A percentile compares a stretch with the other conserved stretches of the same genome.
Evolutionary conservation across 805 yeast genomes (phyloP).

Genomic region (Kluyveromyces lactis): DNA sequence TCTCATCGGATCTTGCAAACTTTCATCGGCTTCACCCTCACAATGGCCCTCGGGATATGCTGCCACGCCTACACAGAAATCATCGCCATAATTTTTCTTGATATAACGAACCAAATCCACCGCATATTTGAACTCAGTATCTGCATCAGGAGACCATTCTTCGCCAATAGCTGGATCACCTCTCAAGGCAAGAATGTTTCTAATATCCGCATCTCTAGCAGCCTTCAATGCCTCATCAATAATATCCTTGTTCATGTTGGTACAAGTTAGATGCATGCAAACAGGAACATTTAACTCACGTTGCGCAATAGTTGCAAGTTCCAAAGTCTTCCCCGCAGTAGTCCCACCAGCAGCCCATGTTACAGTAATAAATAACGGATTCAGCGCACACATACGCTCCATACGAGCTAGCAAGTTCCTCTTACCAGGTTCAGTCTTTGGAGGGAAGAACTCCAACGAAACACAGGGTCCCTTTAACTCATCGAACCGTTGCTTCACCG

Average conservation of each 20-base stretch:
- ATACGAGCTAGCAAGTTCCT: conserved; percentile 79
- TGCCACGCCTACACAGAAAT: conserved; percentile 92
- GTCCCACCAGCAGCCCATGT: conserved; percentile 99
- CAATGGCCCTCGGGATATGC: conserved; percentile 98
- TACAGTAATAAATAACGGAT: conserved; percentile 83
- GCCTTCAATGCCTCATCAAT: conserved; percentile 70
- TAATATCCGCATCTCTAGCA: conserved; percentile 72
- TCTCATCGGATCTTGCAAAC: conserved; percentile 52
- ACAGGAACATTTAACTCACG: conserved; percentile 75
- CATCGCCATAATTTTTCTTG: conserved; percentile 58
- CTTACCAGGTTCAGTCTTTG: conserved; percentile 86
- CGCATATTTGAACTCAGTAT: conserved; percentile 61
- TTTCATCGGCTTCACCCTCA: conserved; percentile 60
- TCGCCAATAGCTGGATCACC: conserved; percentile 89
- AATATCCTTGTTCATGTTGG: conserved; percentile 71
- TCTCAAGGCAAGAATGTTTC: conserved; percentile 83
- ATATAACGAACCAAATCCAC: conserved; percentile 82
- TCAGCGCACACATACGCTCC: conserved; percentile 78
- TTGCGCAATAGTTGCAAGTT: conserved; percentile 71
- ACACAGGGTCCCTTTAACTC: conserved; percentile 50
- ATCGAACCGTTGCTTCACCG: conserved; percentile 41
- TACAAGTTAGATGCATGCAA: conserved; percentile 91
- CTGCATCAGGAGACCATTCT: conserved; percentile 22
- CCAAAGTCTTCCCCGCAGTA: conserved; percentile 78
- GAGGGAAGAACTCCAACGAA: conserved; percentile 95